Conservation (phyloP, 106 monocot genomes). For the Allium cepa region DNA sequence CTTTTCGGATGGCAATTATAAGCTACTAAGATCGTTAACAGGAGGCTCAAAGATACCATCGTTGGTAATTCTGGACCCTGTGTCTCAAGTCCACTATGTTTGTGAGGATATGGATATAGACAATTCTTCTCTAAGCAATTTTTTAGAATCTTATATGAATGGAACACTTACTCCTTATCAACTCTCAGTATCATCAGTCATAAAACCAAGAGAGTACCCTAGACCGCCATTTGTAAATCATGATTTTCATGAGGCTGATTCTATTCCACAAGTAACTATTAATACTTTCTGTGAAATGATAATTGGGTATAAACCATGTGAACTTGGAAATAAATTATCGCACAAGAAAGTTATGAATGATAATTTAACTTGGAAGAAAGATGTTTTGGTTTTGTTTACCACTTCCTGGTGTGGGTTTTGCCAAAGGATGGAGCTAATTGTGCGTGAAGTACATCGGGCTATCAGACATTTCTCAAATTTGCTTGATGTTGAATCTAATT, state of each 20-base stretch:
- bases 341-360: conserved; percentile 12
- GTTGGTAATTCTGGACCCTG: conserved; percentile 70
- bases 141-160: conserved; percentile 57
- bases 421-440: conserved; percentile 67
- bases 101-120: conserved; percentile 35
- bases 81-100: conserved; percentile 57
- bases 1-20: conserved; percentile 77
- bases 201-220: conserved; percentile 36
- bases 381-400: conserved; percentile 79
- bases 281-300: conserved; percentile 59
- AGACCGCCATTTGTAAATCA: conserved; percentile 86
- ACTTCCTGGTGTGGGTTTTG: conserved; percentile 93
- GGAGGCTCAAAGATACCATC: conserved; percentile 59
- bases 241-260: conserved; percentile 81
- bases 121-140: conserved; percentile 44
- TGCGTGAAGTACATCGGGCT: conserved; percentile 80
- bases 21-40: conserved; percentile 56
- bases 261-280: conserved; percentile 52
- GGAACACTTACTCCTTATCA: conserved; percentile 71
- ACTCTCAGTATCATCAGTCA: conserved; percentile 24
- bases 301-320: conserved; percentile 39
- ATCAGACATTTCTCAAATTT: conserved; percentile 31
- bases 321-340: conserved; percentile 6
- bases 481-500: conserved; percentile 14
- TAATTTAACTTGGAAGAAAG: conserved; percentile 27